A percentile compares a stretch with the other conserved stretches of the same genome.
Conservation (phyloP, 768 basidiomycete genomes). For the Pulveroboletus ravenelii region DNA sequence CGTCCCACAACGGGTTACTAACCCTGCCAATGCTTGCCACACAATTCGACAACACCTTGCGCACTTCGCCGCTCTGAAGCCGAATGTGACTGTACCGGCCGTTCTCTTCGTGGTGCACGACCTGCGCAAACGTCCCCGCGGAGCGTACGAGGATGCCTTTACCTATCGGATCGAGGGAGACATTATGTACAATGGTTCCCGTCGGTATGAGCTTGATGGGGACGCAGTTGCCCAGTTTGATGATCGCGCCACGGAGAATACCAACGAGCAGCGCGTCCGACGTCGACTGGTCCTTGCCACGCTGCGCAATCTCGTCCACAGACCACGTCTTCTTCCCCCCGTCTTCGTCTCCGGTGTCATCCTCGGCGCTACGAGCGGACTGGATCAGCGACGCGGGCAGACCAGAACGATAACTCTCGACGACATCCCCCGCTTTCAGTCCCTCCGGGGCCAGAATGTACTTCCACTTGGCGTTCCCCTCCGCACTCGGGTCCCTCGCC, state of each 20-base stretch:
- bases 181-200: conserved; percentile 85
- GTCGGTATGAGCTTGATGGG: conserved; percentile 87
- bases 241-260: conserved; percentile 73
- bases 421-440: conserved; percentile 79
- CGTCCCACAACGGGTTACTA: conserved; percentile 88
- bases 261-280: conserved; percentile 72
- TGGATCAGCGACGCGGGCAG: conserved; percentile 70
- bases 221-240: conserved; percentile 91
- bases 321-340: conserved; percentile 10
- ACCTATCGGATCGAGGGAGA: conserved; percentile 71
- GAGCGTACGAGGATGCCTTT: conserved; percentile 82
- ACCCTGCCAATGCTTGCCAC: conserved; percentile 89
- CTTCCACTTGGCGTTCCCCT: conserved; percentile 62
- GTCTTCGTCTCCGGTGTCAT: not conserved
- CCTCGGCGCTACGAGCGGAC: conserved; percentile 29
- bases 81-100: conserved; percentile 78
- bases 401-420: conserved; percentile 80
- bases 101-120: conserved; percentile 71
- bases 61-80: conserved; percentile 89
- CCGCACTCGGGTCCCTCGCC: conserved; percentile 50
- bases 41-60: conserved; percentile 76
- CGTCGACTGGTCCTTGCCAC: conserved; percentile 32
- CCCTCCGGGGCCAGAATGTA: conserved; percentile 94
- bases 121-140: conserved; percentile 81
- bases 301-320: conserved; percentile 22